A percentile compares a stretch with the other conserved stretches of the same genome.
Conservation (phyloP, 2,329 filamentous ascomycete genomes). For the Aspergillus oerlinghausenensis region DNA sequence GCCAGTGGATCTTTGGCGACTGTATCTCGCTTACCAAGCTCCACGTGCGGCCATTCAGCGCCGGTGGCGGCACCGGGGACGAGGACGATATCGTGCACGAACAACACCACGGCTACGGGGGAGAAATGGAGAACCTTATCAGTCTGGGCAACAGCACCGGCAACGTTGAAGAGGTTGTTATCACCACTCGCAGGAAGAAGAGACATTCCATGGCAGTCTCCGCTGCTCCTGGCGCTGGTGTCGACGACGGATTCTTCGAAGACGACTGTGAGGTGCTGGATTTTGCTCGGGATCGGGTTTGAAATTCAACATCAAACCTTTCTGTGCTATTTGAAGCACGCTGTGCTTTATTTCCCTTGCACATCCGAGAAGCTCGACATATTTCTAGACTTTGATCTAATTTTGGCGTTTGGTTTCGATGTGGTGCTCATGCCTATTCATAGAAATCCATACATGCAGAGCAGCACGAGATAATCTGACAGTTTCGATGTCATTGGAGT, state of each 20-base stretch:
- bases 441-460: neutral
- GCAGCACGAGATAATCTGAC: neutral
- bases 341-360: neutral
- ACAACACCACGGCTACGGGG: slow-evolving; percentile 28
- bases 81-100: slow-evolving; percentile 31
- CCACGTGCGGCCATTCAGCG: slow-evolving; percentile 42
- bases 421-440: neutral
- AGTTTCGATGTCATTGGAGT: neutral
- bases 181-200: slow-evolving; percentile 70
- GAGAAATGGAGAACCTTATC: slow-evolving; percentile 46
- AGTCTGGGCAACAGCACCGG: slow-evolving; percentile 50
- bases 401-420: neutral
- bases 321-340: neutral
- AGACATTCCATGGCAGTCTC: slow-evolving; percentile 32
- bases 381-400: neutral
- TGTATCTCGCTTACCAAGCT: slow-evolving; percentile 46
- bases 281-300: slow-evolving; percentile 63
- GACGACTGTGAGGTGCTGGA: slow-evolving; percentile 89
- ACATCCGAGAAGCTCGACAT: neutral
- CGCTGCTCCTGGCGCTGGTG: slow-evolving; percentile 40
- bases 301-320: slow-evolving; percentile 9
- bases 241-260: slow-evolving; percentile 76
- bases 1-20: slow-evolving; percentile 53
- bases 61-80: slow-evolving; percentile 33
- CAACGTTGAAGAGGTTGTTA: slow-evolving; percentile 71